Conservation (phyloP, 1,139 yeast species). For the Yamadazyma diospyri region DNA sequence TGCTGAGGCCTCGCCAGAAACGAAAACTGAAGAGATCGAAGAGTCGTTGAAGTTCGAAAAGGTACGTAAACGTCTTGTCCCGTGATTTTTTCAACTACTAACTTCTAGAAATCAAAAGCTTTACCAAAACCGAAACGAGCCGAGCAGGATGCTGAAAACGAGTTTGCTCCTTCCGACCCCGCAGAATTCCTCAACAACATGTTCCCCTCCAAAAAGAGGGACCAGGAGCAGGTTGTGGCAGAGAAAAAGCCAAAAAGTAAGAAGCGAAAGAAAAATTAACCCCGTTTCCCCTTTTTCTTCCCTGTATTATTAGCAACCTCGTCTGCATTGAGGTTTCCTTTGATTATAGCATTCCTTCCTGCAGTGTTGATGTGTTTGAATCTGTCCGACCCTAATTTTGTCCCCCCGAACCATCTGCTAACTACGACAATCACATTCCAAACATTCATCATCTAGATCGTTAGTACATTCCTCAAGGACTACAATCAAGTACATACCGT, state of each 20-base stretch:
- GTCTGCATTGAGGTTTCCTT: conserved; percentile 47
- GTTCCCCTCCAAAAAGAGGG: conserved; percentile 5
- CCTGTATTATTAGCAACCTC: conserved; percentile 15
- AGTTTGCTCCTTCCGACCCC: conserved; percentile 6
- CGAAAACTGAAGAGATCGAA: conserved; percentile 3
- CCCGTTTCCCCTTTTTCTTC: conserved; percentile 20
- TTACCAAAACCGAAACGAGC: conserved; percentile 6
- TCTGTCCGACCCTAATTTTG: conserved; percentile 86
- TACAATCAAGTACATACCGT: conserved; percentile 39
- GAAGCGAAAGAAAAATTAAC: conserved; percentile 9
- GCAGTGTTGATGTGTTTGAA: conserved; percentile 90
- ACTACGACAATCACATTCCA: conserved; percentile 88
- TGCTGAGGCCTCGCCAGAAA: conserved; percentile 5
- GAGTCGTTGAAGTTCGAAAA: conserved; percentile 4
- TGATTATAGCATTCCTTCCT: conserved; percentile 78
- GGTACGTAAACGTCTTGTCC: conserved; percentile 4
- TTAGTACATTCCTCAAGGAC: conserved; percentile 18
- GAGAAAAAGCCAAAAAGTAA: conserved; percentile 5
- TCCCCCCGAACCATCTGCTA: conserved; percentile 92
- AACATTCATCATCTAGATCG: conserved; percentile 60
- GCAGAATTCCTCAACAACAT: conserved; percentile 7
- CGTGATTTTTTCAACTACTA: background rate
- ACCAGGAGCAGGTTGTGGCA: background rate
- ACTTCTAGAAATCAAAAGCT: conserved; percentile 1
- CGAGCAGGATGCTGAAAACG: conserved; percentile 6